A percentile compares a stretch with the other conserved stretches of the same genome.
Evolutionary conservation across 1,284 basidiomycete genomes (phyloP).

Genomic region (Tilletia setariae): DNA sequence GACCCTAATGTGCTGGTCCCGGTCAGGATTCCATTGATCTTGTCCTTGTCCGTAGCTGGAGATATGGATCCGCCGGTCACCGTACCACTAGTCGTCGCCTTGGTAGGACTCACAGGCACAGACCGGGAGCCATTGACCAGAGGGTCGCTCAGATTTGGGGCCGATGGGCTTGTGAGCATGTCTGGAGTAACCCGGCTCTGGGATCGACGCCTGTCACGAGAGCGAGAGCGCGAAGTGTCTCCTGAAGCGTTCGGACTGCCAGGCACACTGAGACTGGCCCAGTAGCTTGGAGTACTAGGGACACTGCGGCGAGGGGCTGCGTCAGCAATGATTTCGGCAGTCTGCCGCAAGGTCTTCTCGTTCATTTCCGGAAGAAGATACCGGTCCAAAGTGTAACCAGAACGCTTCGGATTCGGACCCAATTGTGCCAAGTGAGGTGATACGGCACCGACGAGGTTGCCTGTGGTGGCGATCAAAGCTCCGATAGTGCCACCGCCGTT

Average conservation of each 20-base stretch:
- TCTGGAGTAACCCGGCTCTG: too few relatives aligned
- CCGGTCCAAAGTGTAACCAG: constrained; percentile 68
- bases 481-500: constrained; percentile 70
- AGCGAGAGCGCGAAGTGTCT: not conserved
- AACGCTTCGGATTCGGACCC: constrained; percentile 66
- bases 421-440: constrained; percentile 56
- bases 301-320: constrained; percentile 27
- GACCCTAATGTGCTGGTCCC: too few relatives aligned
- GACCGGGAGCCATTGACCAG: too few relatives aligned
- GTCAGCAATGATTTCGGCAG: constrained; percentile 51
- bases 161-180: too few relatives aligned
- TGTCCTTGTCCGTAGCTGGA: too few relatives aligned
- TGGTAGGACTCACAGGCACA: too few relatives aligned
- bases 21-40: too few relatives aligned
- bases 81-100: too few relatives aligned
- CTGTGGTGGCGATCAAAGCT: constrained; percentile 69
- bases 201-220: not conserved
- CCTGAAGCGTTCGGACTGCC: not conserved
- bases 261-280: constrained; percentile 1
- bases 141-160: too few relatives aligned
- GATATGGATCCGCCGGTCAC: too few relatives aligned
- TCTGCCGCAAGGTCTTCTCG: constrained; percentile 49
- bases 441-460: constrained; percentile 58
- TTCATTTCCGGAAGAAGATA: constrained; percentile 56
- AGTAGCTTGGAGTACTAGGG: constrained; percentile 20